Base-by-base conservation (phyloP, 148 eudicot species). In the Persicaria maculosa region DNA sequence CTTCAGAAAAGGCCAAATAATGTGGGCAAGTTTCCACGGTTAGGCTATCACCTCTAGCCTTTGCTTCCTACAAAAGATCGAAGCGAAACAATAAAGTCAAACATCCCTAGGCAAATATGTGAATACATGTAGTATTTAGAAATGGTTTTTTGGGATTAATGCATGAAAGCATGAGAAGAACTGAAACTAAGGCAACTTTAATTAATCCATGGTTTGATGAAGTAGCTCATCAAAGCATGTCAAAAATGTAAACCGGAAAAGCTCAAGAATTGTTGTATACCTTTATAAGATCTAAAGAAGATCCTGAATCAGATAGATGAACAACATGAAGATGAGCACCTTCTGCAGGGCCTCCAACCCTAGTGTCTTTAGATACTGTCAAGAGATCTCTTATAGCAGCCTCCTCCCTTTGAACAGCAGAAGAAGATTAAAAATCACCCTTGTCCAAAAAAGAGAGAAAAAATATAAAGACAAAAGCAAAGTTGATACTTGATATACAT, bases 281-380 rank as follows among this genome's bases (percentile, higher is more conserved):
- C 97, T 89, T 95, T 6, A 95, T 80, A 68, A 95, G 91, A 73
- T 92, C 78, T 75, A 95, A 85, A 52, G 99, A 92, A 82, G 92
- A 69, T 72, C 86, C 79, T 20, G 99, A 85, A 88, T 95, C 97
- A 50, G 97, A 86, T 50, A 95, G 83, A 80, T 95, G 99, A 75
- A 92, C 99, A 72, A 92, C 76, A 81, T 95, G 99, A 79, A 95
- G 92, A 85, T 95, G 99, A 74, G 97, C 99, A 58, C 99, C 99
- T 79, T 95, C 99, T 74, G 92, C 83, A 80, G 87, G 79, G 44
- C 97, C 97, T 62, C 99, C 97, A 44, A 68, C 57, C 80, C 88
- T 83, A 16, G 97, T 95, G 72, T 82, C 82, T 76, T 79, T 89
- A 54, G 91, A 76, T 10, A 90, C 85, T 4, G 87, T 82, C 81